Evolutionary conservation across 2,329 filamentous ascomycete species (phyloP), one percentile per base, ranked within the genome.

Genomic region (Thielaviopsis musarum): DNA sequence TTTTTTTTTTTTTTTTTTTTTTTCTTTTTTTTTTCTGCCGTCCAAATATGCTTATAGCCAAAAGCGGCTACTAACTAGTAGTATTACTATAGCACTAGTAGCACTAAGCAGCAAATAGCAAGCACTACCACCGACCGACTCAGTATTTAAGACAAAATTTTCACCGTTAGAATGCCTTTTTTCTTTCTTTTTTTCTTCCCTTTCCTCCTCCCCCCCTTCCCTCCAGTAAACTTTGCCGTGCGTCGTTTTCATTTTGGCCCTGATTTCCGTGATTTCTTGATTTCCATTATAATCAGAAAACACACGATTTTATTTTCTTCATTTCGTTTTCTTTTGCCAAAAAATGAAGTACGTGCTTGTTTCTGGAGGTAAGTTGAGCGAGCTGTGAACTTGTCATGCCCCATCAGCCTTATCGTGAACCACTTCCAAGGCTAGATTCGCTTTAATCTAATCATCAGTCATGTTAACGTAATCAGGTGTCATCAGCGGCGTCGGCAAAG

Each of bases 261-360:
- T 10, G 4, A 4, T 28, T 28, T 28, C 26, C 7, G 26, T 34
- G 30, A 34, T 34, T 34, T 34, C 2, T 5, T 34, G 24, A 26
- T 34, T 34, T 34, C 30, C 6, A 34, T 10, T 34, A 2, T 34
- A 34, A 34, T 34, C 30, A 34, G 30, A 34, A 28, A 34, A 34
- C 30, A 34, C 30, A 5, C 30, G 6, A 5, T 34, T 34, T 12
- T 34, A 34, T 12, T 34, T 12, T 34, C 2, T 34, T 12, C 9
- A 2, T 2, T 12, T 34, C 10, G 30, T 34, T 34, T 34, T 34
- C 7, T 34, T 2, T 34, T 34, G 30, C 9, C n/a, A 38, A 51
- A 38, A 74, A 68, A 90, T 89, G 85, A 88, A 88, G 75, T 88
- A 88, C 77, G 83, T 90, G 72, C 77, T 89, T 65, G 85, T 89